Evolutionary conservation across 352 stramenopile species (phyloP), one percentile per base, ranked within the genome.

Genomic region (Pythium folliculosum): DNA sequence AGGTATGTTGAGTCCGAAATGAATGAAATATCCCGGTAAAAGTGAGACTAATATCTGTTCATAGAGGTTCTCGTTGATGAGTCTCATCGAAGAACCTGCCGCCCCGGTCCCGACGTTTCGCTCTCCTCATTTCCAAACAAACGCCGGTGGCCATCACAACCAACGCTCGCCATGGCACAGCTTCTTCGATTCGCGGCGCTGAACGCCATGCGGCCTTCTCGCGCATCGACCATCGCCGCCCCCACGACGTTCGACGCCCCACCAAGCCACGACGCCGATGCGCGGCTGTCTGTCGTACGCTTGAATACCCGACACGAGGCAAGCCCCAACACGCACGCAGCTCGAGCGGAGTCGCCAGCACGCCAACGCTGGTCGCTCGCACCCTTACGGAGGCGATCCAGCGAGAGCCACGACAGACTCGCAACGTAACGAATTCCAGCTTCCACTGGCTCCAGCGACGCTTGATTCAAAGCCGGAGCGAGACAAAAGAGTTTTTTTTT

Each of bases 191-290:
- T 37, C 22, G 49, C 49, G 4, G 49, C 49, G 17, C 22, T 55
- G 12, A 55, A 35, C 49, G 49, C 23, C 49, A 55, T 55, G 49
- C 49, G 49, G 23, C 49, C 49, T n/a, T n/a, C 10, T 38, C 49
- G 49, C 10, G 22, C 3, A n/a, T 27, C 49, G 0, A 40, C 49
- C 23, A 55, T 12, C 37, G 37, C 37, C 37, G 37, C 37, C 37
- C 37, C 37, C 37, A 7, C 14, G 37, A 7, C 37, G 2, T 12
- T 43, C 14, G 9, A 12, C 37, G 10, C 10, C 37, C 3, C 10
- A 17, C 37, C 37, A 43, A 43, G 37, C 37, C 37, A 43, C 37
- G 37, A 43, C 37, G 37, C 37, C 9, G 37, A 43, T 7, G 37
- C 37, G 9, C 37, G 37, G 37, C 27, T 32, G 5, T 32, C 27